Evolutionary conservation across 2,329 filamentous ascomycete species (phyloP), one percentile per base, ranked within the genome.

Genomic region (Cladosporium colombiae): DNA sequence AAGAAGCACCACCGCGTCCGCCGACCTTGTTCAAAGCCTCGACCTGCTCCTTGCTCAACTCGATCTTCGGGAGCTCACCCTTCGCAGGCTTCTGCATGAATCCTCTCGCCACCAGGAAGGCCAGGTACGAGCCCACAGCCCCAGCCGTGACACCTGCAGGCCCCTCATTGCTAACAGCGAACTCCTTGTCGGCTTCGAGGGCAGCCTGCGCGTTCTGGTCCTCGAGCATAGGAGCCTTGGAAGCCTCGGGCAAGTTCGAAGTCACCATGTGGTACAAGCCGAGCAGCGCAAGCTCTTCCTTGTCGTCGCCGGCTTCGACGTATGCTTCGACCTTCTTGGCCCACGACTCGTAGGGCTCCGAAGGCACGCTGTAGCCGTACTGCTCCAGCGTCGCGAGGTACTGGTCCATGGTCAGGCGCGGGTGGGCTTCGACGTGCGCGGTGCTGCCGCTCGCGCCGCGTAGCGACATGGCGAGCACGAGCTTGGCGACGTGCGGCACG

Each of bases 401-500:
- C 75, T 92, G 84, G 78, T 90, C 92, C 83, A 93, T 89, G 2
- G 87, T 87, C 49, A 95, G 84, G 18, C 92, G 84, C 2, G 92
- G 92, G 76, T 93, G 91, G 2, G 86, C 86, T 1, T 92, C 96
- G 57, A 95, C 88, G 71, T 96, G 92, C 1, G 88, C 85, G 5
- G 96, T 91, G 8, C 62, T 69, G 18, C 71, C 70, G 52, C 70
- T 70, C 49, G 68, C 67, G 67, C 85, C 81, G 73, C 89, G 85
- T 71, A 96, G 83, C 0, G 88, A 85, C 5, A 89, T 83, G 0
- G 93, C 91, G 21, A 92, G 87, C 29, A 96, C 90, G 8, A 96
- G 86, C n/a, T 87, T 84, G 1, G 89, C 86, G 40, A 97, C 93
- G 70, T 96, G 92, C 68, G 88, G 88, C 29, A 97, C 93, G 0